Evolutionary conservation across 2,329 filamentous ascomycete species (phyloP).

Genomic region (Ramularia endophylla): DNA sequence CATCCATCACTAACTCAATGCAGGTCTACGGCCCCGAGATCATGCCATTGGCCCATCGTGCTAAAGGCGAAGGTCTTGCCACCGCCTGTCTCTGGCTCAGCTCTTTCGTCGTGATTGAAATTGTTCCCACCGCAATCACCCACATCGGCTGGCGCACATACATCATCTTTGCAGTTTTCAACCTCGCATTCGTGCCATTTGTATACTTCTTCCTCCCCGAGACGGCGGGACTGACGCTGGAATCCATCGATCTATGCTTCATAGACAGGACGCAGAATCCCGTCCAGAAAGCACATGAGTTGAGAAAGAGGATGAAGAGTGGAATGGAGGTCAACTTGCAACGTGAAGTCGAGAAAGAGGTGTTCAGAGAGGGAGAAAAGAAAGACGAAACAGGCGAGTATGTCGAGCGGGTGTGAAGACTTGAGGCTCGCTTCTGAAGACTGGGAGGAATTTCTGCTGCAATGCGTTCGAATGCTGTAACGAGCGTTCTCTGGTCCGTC

Average conservation of each 20-base stretch:
- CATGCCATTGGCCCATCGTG: slow-evolving; percentile 1
- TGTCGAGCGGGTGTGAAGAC: too few species aligned
- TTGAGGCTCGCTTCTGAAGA: too few species aligned
- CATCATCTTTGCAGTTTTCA: slow-evolving; percentile 36
- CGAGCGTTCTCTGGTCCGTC: too few species aligned
- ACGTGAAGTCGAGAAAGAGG: too few species aligned
- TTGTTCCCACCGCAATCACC: slow-evolving; percentile 37
- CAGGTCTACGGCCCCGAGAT: slow-evolving; percentile 1
- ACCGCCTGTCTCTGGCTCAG: slow-evolving; percentile 1
- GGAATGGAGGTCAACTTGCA: too few species aligned
- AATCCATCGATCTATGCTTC: slow-evolving; percentile 5
- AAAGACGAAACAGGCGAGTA: too few species aligned
- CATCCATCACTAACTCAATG: too few species aligned
- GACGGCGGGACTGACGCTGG: slow-evolving; percentile 17
- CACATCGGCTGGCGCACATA: slow-evolving; percentile 37
- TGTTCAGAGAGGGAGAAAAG: too few species aligned
- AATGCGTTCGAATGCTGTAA: too few species aligned
- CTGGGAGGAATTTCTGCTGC: too few species aligned
- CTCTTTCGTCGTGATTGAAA: slow-evolving; percentile 28
- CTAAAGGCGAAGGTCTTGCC: slow-evolving; percentile 3
- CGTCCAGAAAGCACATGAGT: too few species aligned
- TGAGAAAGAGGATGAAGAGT: too few species aligned
- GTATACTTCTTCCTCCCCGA: slow-evolving; percentile 28
- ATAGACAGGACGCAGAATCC: neutral
- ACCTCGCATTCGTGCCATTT: slow-evolving; percentile 30